phyloP scores from a whole-genome alignment of 176 grass and related monocot species.

The Oryza coarctata region DNA sequence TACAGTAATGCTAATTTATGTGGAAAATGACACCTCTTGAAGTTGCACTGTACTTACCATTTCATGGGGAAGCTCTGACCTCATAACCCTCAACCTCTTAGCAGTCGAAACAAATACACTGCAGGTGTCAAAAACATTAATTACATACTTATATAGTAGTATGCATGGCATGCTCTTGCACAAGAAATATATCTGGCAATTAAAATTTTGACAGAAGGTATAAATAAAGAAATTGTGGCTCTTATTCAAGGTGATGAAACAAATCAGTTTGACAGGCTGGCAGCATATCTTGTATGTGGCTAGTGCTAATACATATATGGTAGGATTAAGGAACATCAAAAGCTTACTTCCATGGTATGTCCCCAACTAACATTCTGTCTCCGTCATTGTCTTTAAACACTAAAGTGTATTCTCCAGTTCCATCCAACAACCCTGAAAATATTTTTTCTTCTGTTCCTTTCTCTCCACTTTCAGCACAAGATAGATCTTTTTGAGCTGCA shows the following conservation, averaged over 20 bases:
- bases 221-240: background rate
- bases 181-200: background rate
- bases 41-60: conserved; percentile 30
- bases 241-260: background rate
- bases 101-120: conserved; percentile 62
- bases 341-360: conserved; percentile 85
- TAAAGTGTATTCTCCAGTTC: conserved; percentile 79
- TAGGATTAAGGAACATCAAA: background rate
- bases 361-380: conserved; percentile 51
- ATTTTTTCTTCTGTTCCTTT: conserved; percentile 48
- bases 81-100: conserved; percentile 81
- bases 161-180: background rate
- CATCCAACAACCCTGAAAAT: conserved; percentile 80
- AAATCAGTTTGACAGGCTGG: background rate
- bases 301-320: background rate
- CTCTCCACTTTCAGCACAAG: conserved; percentile 25
- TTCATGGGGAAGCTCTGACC: conserved; percentile 52
- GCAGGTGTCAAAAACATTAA: conserved; percentile 27
- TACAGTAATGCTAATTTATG: background rate
- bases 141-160: background rate
- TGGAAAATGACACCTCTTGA: background rate
- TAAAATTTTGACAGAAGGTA: background rate
- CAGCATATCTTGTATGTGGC: background rate
- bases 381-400: conserved; percentile 68
- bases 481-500: conserved; percentile 64